A percentile compares a stretch with the other conserved stretches of the same genome.
Evolutionary conservation across 352 stramenopile species (phyloP).

Genomic region (Phytopythium boreale): DNA sequence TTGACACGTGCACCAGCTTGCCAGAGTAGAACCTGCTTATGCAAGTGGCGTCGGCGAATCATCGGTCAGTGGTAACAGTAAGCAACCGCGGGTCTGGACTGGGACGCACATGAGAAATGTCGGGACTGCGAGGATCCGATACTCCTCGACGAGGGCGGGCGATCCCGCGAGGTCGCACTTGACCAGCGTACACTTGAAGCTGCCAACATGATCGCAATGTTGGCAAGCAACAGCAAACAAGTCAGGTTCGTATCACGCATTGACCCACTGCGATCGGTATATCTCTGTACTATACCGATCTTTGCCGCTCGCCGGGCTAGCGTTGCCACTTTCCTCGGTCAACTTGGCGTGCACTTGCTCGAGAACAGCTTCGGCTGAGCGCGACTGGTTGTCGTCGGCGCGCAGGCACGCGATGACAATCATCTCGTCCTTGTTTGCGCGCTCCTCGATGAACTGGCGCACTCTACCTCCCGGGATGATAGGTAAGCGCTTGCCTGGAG

Average conservation of each 20-base stretch:
- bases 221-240: not conserved
- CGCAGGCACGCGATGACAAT: constrained; percentile 71
- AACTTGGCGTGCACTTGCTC: constrained; percentile 54
- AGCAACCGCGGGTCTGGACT: not conserved
- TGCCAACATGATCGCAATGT: constrained; percentile 8
- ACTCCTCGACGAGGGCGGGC: constrained; percentile 49
- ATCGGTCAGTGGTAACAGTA: not conserved
- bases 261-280: not conserved
- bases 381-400: constrained; percentile 56
- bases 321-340: constrained; percentile 8
- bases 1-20: constrained; percentile 56
- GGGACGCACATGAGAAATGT: constrained; percentile 67
- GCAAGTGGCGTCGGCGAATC: not conserved
- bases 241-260: not conserved
- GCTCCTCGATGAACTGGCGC: constrained; percentile 42
- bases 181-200: constrained; percentile 49
- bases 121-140: constrained; percentile 61
- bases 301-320: not conserved
- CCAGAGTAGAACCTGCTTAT: constrained; percentile 55
- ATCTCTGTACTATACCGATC: not conserved
- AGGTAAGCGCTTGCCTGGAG: constrained; percentile 30
- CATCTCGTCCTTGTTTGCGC: constrained; percentile 36
- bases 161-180: constrained; percentile 77
- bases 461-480: constrained; percentile 42
- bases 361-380: constrained; percentile 44